Base-by-base conservation (phyloP, 179 eudicot genomes). In the Carnegiea gigantea region DNA sequence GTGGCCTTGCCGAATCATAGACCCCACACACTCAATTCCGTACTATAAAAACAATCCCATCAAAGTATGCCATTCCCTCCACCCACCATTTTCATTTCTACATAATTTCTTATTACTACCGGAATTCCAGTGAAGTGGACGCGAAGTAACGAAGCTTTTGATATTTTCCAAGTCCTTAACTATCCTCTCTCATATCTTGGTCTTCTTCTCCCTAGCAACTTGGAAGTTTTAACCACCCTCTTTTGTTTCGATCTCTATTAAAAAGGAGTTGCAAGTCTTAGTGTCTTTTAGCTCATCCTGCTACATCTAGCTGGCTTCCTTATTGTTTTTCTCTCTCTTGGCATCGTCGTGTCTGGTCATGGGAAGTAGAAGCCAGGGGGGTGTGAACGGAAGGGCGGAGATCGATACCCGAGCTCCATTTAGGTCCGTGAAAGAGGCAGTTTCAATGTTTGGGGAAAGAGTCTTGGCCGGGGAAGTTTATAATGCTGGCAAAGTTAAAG, bases 371-470 rank as follows among this genome's bases (percentile, higher is more conserved):
- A 33, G 36, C 36, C 36, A 79, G 82, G 75, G 87, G 79, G 53
- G n/a, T 82, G 87, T 57, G 44, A 86, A 77, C 24, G 89, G 92
- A 24, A 84, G 95, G 73, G 94, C 93, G 13, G 98, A 94, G 85
- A 92, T 94, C 49, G 97, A 94, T 62, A 92, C 97, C 0, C 85
- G 91, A 14, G 88, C 94, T 8, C 98, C 97, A 1, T 93, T 93
- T 77, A 82, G 89, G 71, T 94, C 98, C 0, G 94, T 93, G 0
- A 90, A 88, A 79, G 98, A 93, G 89, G 98, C 98, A 0, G 93
- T 94, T 33, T 73, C 88, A 20, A 78, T 93, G 91, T 94, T 92
- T 49, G 98, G 95, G 1, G 92, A 93, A 74, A 84, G 89, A 80
- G 92, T 92, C 84, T 78, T 93, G 0, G 92, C 89, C 0, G 91